phyloP scores from a whole-genome alignment of 306 rosid genomes.

The Aeschynomene evenia region DNA sequence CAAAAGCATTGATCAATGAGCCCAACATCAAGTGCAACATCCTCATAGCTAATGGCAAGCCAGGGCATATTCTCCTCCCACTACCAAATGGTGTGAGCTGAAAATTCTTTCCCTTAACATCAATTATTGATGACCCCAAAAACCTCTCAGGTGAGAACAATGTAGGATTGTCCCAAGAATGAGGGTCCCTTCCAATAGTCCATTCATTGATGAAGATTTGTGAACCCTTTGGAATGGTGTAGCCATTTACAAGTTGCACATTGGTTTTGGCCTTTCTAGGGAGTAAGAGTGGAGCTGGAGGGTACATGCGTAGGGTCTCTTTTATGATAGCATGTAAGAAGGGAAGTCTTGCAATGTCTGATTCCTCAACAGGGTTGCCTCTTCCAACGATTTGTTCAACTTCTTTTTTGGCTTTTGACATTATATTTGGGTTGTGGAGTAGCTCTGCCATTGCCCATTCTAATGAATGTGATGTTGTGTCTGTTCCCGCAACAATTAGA shows the following conservation, averaged over 20 bases:
- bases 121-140: background rate
- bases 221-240: conserved; percentile 7
- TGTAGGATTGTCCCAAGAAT: background rate
- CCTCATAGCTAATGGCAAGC: conserved; percentile 5
- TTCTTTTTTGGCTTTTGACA: background rate
- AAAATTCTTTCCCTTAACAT: background rate
- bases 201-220: background rate
- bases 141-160: conserved; percentile 1
- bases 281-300: background rate
- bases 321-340: background rate
- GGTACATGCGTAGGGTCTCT: background rate
- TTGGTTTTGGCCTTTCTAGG: background rate
- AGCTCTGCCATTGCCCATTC: background rate
- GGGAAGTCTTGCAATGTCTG: background rate
- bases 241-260: background rate
- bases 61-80: background rate
- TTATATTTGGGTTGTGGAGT: background rate
- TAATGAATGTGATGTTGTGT: background rate
- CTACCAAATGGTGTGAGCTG: background rate
- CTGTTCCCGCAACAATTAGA: background rate
- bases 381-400: background rate
- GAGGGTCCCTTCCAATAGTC: background rate
- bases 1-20: background rate
- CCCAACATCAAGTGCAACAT: background rate
- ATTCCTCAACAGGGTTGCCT: background rate